These are phyloP conservation scores for Viola odorata DNA, from an alignment of 345 rosid species.

Conservation along the genomic window DNA sequence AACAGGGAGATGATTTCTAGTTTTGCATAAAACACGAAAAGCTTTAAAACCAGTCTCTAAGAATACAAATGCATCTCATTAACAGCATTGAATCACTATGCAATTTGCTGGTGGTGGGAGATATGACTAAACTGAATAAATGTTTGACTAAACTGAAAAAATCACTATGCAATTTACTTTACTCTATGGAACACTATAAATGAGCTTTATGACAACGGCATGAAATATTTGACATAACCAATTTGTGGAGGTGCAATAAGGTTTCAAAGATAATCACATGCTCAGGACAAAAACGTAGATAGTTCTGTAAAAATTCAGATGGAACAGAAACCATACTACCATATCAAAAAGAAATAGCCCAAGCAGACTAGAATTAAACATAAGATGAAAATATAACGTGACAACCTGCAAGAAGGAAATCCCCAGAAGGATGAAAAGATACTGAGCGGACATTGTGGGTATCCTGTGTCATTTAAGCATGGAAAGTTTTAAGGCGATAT, in stretches of 20 bases:
- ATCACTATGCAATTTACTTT: background rate
- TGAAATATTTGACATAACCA: background rate
- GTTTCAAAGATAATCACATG: background rate
- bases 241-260: background rate
- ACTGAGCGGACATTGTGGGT: conserved; percentile 80
- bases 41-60: too few species aligned
- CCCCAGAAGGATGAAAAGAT: conserved; percentile 80
- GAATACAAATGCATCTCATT: too few species aligned
- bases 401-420: conserved; percentile 71
- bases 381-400: background rate
- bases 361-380: background rate
- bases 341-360: background rate
- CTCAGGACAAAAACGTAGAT: background rate
- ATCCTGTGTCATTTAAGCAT: conserved; percentile 43
- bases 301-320: background rate
- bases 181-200: background rate
- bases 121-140: too few species aligned
- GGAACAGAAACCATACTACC: background rate
- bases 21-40: too few species aligned
- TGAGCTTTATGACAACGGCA: background rate
- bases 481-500: conserved; percentile 7
- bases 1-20: too few species aligned
- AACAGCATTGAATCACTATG: too few species aligned
- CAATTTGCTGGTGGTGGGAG: too few species aligned
- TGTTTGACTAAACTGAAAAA: too few species aligned